phyloP scores from a whole-genome alignment of 768 basidiomycete species.

The Galerina marginata region DNA sequence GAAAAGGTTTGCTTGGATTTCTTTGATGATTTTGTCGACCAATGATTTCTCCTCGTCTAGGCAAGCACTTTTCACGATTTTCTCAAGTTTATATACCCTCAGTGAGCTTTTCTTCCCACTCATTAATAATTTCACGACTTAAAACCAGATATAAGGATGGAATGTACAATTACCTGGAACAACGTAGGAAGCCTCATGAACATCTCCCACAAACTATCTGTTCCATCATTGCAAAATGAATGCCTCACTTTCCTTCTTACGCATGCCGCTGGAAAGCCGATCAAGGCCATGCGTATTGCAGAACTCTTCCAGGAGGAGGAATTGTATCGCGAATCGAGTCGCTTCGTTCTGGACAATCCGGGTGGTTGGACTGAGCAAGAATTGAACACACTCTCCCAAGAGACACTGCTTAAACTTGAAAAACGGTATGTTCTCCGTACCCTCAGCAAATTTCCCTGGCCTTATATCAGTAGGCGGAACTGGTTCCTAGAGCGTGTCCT shows the following conservation, averaged over 20 bases:
- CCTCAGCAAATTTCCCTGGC: neutral
- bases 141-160: constrained; percentile 44
- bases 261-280: constrained; percentile 90
- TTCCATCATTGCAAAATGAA: constrained; percentile 78
- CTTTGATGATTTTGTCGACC: neutral
- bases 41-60: constrained; percentile 35
- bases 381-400: constrained; percentile 78
- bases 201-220: constrained; percentile 87
- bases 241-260: constrained; percentile 89
- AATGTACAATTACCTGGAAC: constrained; percentile 94
- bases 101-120: constrained; percentile 54
- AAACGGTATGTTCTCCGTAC: constrained; percentile 61
- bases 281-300: constrained; percentile 92
- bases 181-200: constrained; percentile 93
- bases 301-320: constrained; percentile 92
- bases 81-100: constrained; percentile 91
- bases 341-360: constrained; percentile 92
- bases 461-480: constrained; percentile 60
- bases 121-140: neutral
- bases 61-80: constrained; percentile 93
- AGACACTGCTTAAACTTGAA: constrained; percentile 88
- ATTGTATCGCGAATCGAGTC: constrained; percentile 86
- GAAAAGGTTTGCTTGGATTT: constrained; percentile 62
- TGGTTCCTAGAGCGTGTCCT: constrained; percentile 96
- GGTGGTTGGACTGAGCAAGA: constrained; percentile 85